Evolutionary conservation across 1,284 basidiomycete species (phyloP), one percentile per base, ranked within the genome.

Genomic region (Agroathelia rolfsii): DNA sequence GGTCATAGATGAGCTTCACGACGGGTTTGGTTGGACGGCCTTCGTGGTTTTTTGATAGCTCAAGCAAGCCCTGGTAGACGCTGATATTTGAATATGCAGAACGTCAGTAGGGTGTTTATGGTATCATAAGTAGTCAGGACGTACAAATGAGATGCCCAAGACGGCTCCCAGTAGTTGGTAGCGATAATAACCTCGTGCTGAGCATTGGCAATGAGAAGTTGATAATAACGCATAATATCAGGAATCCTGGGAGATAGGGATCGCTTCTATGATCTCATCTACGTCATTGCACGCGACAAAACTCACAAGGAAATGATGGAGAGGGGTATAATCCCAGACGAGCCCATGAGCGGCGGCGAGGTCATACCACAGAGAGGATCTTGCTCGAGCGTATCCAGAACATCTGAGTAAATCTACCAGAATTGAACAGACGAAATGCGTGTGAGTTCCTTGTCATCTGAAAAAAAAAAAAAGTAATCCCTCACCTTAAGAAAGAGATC

Each of bases 1-100:
- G 65, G 46, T 82, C 78, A 52, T 80, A 82, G 47, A 80, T 70
- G 46, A 82, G 50, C 45, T 72, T 71, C 35, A 72, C 58, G 28
- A 80, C 59, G n/a, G 76, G 62, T 41, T 64, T 69, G 32, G 48
- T 53, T 1, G 62, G 60, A 3, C 62, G 58, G 24, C 59, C 56
- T 42, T 66, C 62, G 5, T 62, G 55, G 8, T 67, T 52, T 23
- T 54, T 59, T 9, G 71, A 73, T 9, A 82, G 58, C 38, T 76
- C 70, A 12, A 58, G 58, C 6, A 82, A 54, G 0, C 72, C 70
- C 19, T 66, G 56, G 6, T 66, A 59, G 34, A 81, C 61, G 17
- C 63, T 68, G 15, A 52, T 61, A 16, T 72, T 66, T 5, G 65
- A 66, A 41, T 69, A 62, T 4, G 66, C 69, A 1, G 57, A 57